phyloP scores from a whole-genome alignment of 2,329 filamentous ascomycete genomes.

The Colletotrichum gloeosporioides region DNA sequence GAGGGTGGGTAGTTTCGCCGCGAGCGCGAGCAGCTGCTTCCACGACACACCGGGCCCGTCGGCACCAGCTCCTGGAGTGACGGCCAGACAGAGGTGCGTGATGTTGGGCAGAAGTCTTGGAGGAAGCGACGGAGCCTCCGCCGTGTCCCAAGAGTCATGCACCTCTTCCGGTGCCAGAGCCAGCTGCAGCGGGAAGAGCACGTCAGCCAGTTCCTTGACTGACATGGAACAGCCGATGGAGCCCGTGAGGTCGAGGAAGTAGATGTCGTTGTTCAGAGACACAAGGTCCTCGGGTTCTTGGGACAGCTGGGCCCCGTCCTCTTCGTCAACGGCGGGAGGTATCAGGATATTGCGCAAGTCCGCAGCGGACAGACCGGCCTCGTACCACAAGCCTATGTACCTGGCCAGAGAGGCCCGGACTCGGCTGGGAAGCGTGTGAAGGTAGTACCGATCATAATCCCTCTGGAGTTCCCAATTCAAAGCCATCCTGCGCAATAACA shows the following conservation, averaged over 20 bases:
- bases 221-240: constrained; percentile 56
- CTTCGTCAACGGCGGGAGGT: constrained; percentile 34
- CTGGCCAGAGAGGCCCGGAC: constrained; percentile 57
- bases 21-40: constrained; percentile 62
- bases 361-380: constrained; percentile 52
- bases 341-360: constrained; percentile 56
- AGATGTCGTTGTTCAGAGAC: constrained; percentile 50
- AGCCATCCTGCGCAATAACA: constrained; percentile 55
- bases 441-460: constrained; percentile 61
- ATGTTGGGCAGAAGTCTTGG: constrained; percentile 57
- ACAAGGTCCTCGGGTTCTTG: constrained; percentile 25
- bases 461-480: constrained; percentile 60
- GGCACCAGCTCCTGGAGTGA: constrained; percentile 37
- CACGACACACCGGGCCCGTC: constrained; percentile 49
- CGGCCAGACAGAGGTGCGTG: constrained; percentile 65
- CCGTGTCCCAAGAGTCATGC: constrained; percentile 61
- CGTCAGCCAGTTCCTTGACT: constrained; percentile 55
- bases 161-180: constrained; percentile 29
- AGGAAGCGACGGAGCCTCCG: constrained; percentile 30
- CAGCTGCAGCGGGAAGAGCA: constrained; percentile 50
- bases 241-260: constrained; percentile 58
- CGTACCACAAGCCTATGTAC: constrained; percentile 50
- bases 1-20: constrained; percentile 55
- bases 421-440: constrained; percentile 60
- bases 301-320: constrained; percentile 18